Conservation (phyloP, 1,284 basidiomycete species). For the Grifola frondosa region DNA sequence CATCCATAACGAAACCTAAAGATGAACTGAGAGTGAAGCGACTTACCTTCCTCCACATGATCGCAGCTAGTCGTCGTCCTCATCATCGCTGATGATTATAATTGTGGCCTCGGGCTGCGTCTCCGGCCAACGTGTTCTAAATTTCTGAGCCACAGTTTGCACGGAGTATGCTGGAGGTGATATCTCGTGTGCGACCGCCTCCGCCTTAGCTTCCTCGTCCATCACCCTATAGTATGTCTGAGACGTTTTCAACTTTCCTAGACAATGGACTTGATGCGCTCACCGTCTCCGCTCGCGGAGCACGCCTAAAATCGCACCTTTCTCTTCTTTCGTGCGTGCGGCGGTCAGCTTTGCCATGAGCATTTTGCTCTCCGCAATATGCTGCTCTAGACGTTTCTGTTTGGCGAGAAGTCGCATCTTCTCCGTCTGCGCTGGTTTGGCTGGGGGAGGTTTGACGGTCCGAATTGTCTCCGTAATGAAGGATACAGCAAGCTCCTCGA, state of each 20-base stretch:
- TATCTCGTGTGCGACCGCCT: slow-evolving; percentile 5
- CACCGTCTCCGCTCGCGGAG: slow-evolving; percentile 48
- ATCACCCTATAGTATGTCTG: slow-evolving; percentile 21
- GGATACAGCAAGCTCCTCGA: slow-evolving; percentile 52
- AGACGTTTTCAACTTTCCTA: slow-evolving; percentile 9
- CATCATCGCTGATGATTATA: slow-evolving; percentile 53
- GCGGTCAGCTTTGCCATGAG: slow-evolving; percentile 59
- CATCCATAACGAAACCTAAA: too few species aligned
- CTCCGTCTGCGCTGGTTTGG: slow-evolving; percentile 13
- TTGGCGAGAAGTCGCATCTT: slow-evolving; percentile 40
- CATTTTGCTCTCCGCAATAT: slow-evolving; percentile 69
- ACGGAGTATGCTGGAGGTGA: slow-evolving; percentile 1
- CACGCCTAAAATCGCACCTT: slow-evolving; percentile 51
- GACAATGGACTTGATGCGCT: slow-evolving; percentile 10
- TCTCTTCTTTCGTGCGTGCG: slow-evolving; percentile 61
- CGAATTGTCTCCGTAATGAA: slow-evolving; percentile 57
- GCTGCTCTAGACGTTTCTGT: slow-evolving; percentile 56
- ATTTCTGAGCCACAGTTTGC: slow-evolving; percentile 1
- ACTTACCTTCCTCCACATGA: too few species aligned
- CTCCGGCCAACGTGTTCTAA: slow-evolving; percentile 41
- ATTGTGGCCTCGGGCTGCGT: slow-evolving; percentile 39
- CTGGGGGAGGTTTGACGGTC: slow-evolving; percentile 19
- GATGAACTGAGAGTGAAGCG: too few species aligned
- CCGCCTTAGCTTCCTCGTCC: slow-evolving; percentile 22
- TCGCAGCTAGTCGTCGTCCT: slow-evolving; percentile 37